Conservation (phyloP, 768 basidiomycete genomes). For the Phanerodontia chrysosporium region DNA sequence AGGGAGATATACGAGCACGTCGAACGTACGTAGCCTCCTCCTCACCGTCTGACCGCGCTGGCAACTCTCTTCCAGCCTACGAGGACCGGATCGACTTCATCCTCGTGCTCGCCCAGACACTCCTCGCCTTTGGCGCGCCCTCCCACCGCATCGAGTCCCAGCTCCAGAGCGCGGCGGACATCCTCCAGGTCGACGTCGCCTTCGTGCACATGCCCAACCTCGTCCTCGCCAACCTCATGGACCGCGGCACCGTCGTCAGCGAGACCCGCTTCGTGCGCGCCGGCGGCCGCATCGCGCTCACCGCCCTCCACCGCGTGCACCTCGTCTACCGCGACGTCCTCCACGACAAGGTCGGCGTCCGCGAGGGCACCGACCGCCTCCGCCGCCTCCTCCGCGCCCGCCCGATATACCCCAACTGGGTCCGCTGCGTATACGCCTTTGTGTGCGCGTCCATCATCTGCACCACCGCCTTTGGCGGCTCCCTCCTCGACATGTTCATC, state of each 20-base stretch:
- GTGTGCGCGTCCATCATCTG: slow-evolving; percentile 78
- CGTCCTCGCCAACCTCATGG: slow-evolving; percentile 78
- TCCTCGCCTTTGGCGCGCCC: slow-evolving; percentile 91
- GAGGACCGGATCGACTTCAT: slow-evolving; percentile 59
- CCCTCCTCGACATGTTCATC: slow-evolving; percentile 79
- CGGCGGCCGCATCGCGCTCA: slow-evolving; percentile 74
- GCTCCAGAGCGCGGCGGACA: slow-evolving; percentile 71
- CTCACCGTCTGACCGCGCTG: background rate
- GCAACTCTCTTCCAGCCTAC: slow-evolving; percentile 6
- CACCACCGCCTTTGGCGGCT: slow-evolving; percentile 77
- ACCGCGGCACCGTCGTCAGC: slow-evolving; percentile 64
- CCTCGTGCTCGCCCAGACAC: slow-evolving; percentile 78
- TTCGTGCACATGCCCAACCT: slow-evolving; percentile 82
- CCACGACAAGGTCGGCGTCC: slow-evolving; percentile 74
- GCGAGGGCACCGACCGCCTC: slow-evolving; percentile 68
- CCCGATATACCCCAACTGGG: slow-evolving; percentile 63
- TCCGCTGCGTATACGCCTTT: slow-evolving; percentile 73
- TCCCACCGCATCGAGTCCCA: slow-evolving; percentile 92
- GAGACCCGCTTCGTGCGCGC: slow-evolving; percentile 87
- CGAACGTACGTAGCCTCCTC: slow-evolving; percentile 17
- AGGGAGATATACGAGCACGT: slow-evolving; percentile 19
- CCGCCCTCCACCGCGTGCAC: slow-evolving; percentile 78
- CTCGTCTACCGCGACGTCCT: slow-evolving; percentile 81
- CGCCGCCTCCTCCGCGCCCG: slow-evolving; percentile 56
- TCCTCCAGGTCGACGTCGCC: slow-evolving; percentile 73